phyloP scores from a whole-genome alignment of 306 rosid species.

The Corylus heterophylla region DNA sequence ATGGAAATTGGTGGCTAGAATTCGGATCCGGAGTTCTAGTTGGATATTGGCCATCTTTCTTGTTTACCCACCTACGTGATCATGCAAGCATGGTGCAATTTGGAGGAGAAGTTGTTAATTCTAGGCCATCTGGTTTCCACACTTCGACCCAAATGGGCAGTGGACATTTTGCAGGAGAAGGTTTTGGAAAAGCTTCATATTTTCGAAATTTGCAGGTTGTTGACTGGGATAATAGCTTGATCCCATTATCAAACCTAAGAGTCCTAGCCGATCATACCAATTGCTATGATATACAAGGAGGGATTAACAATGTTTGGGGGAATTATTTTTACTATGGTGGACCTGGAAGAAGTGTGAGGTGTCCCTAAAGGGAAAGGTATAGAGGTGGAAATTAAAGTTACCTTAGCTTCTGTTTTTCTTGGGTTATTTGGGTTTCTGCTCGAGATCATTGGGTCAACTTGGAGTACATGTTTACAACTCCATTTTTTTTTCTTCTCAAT shows the following conservation, averaged over 20 bases:
- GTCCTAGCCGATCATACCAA: constrained; percentile 93
- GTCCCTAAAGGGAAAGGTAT: constrained; percentile 64
- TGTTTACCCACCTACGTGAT: constrained; percentile 71
- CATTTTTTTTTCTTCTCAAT: constrained; percentile 41
- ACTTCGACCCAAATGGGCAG: constrained; percentile 94
- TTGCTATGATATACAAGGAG: constrained; percentile 93
- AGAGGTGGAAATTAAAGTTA: constrained; percentile 22
- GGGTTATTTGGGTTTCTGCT: constrained; percentile 57
- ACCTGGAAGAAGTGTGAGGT: constrained; percentile 85
- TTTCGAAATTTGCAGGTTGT: constrained; percentile 83
- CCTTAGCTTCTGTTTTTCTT: constrained; percentile 2
- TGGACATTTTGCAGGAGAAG: constrained; percentile 86
- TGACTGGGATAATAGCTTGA: constrained; percentile 86
- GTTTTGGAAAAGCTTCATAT: constrained; percentile 86
- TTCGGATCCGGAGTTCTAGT: constrained; percentile 74
- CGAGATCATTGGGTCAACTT: constrained; percentile 49
- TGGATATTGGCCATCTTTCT: constrained; percentile 91
- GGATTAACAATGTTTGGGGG: constrained; percentile 88
- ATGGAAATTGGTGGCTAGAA: constrained; percentile 95
- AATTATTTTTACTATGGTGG: constrained; percentile 96
- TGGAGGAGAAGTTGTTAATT: constrained; percentile 89
- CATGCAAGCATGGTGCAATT: constrained; percentile 95
- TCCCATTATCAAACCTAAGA: constrained; percentile 68
- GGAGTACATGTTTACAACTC: constrained; percentile 29
- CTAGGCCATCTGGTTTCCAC: constrained; percentile 60